These are phyloP conservation scores for Colletotrichum musae DNA, from an alignment of 2,329 filamentous ascomycete species.

Conservation along the genomic window DNA sequence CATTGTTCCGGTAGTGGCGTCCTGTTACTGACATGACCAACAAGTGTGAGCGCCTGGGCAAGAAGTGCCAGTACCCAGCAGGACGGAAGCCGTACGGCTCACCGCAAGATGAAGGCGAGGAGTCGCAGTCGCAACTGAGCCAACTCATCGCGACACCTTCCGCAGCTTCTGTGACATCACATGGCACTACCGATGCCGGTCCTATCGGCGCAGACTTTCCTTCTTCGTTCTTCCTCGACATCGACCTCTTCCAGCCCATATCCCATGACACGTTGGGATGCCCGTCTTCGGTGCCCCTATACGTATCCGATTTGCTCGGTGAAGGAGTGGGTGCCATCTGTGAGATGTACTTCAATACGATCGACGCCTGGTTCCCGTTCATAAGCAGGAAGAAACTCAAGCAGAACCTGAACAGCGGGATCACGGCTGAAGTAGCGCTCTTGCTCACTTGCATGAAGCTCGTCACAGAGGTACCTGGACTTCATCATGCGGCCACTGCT, in stretches of 20 bases:
- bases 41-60: conserved; percentile 45
- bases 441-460: conserved; percentile 47
- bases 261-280: not conserved
- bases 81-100: conserved; percentile 20
- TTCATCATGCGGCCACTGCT: not conserved
- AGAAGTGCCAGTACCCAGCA: conserved; percentile 44
- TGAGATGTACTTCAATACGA: conserved; percentile 42
- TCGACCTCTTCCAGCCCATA: conserved; percentile 42
- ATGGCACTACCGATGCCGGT: not conserved
- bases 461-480: conserved; percentile 27
- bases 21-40: too few relatives aligned
- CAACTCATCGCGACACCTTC: not conserved
- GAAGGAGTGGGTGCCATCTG: conserved; percentile 27
- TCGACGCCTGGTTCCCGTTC: conserved; percentile 46
- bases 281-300: not conserved
- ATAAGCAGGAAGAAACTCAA: conserved; percentile 43
- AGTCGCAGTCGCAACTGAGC: not conserved
- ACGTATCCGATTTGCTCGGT: conserved; percentile 6
- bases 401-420: conserved; percentile 13
- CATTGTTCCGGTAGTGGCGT: too few relatives aligned
- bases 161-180: not conserved
- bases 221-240: conserved; percentile 45
- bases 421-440: conserved; percentile 37
- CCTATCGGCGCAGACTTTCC: conserved; percentile 21
- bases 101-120: not conserved